A percentile compares a stretch with the other conserved stretches of the same genome.
Evolutionary conservation across 805 yeast species (phyloP).

Genomic region (Pichia nakasei): DNA sequence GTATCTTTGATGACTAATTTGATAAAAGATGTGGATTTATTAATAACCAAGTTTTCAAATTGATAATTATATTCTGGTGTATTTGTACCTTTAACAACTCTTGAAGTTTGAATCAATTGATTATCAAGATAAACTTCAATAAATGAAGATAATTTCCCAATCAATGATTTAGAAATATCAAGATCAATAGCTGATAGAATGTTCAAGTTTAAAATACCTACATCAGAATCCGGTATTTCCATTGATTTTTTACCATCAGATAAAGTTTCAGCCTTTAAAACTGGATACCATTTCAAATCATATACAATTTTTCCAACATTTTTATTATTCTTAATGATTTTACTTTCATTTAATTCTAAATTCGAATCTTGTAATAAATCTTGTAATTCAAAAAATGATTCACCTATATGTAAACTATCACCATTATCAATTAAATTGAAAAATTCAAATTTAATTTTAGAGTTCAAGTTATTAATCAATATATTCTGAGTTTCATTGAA

Average conservation of each 20-base stretch:
- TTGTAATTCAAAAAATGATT: constrained; percentile 45
- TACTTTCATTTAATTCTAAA: constrained; percentile 34
- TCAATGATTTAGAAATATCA: constrained; percentile 41
- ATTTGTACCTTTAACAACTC: constrained; percentile 57
- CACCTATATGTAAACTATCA: constrained; percentile 44
- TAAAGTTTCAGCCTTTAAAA: constrained; percentile 29
- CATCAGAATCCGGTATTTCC: constrained; percentile 47
- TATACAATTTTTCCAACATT: constrained; percentile 52
- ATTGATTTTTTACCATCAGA: constrained; percentile 43
- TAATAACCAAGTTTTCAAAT: constrained; percentile 52
- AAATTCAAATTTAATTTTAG: constrained; percentile 46
- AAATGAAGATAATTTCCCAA: constrained; percentile 52
- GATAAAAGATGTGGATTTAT: constrained; percentile 48
- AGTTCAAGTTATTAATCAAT: constrained; percentile 47
- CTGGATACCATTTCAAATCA: constrained; percentile 45
- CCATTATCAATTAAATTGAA: constrained; percentile 45
- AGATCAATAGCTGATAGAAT: constrained; percentile 53
- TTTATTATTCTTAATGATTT: constrained; percentile 41
- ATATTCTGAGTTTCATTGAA: constrained; percentile 61
- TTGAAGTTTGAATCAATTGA: constrained; percentile 44
- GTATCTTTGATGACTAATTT: constrained; percentile 55
- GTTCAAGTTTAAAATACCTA: constrained; percentile 61
- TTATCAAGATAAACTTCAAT: constrained; percentile 58
- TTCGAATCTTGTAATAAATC: constrained; percentile 49
- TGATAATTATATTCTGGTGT: constrained; percentile 67